These are phyloP conservation scores for Sistotremastrum niveocremeum DNA, from an alignment of 768 basidiomycete genomes.

Conservation along the genomic window DNA sequence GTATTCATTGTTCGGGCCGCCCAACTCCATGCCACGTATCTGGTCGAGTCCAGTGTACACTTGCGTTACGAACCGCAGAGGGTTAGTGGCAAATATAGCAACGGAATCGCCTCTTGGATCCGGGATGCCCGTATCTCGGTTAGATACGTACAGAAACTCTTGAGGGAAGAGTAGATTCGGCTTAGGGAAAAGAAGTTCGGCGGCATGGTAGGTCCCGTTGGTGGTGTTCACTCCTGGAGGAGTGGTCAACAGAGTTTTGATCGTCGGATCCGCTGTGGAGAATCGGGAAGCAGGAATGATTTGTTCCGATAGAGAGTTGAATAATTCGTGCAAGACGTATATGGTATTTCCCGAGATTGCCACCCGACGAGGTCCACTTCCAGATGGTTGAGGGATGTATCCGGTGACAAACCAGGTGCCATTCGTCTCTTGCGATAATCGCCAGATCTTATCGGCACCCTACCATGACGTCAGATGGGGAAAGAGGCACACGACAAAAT, in stretches of 20 bases:
- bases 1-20: constrained; percentile 35
- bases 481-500: neutral
- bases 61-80: constrained; percentile 32
- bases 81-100: constrained; percentile 35
- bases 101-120: constrained; percentile 49
- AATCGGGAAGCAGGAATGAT: constrained; percentile 29
- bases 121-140: constrained; percentile 40
- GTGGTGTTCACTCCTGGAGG: constrained; percentile 12
- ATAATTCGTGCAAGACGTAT: constrained; percentile 41
- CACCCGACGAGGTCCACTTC: constrained; percentile 52
- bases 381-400: constrained; percentile 41
- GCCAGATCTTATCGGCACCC: constrained; percentile 62
- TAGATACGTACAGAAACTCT: constrained; percentile 52
- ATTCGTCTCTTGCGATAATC: constrained; percentile 26
- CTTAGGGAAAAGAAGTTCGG: constrained; percentile 48
- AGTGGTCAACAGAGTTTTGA: constrained; percentile 32
- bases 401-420: constrained; percentile 44
- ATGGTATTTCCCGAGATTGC: constrained; percentile 10
- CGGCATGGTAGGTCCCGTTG: constrained; percentile 33
- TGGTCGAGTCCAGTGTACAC: constrained; percentile 52
- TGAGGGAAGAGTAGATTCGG: constrained; percentile 31
- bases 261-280: constrained; percentile 36
- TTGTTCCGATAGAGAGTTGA: constrained; percentile 46
- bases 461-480: constrained; percentile 10
- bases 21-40: constrained; percentile 53